Evolutionary conservation across 352 stramenopile species (phyloP).

Genomic region (Globisporangium camurandrum): DNA sequence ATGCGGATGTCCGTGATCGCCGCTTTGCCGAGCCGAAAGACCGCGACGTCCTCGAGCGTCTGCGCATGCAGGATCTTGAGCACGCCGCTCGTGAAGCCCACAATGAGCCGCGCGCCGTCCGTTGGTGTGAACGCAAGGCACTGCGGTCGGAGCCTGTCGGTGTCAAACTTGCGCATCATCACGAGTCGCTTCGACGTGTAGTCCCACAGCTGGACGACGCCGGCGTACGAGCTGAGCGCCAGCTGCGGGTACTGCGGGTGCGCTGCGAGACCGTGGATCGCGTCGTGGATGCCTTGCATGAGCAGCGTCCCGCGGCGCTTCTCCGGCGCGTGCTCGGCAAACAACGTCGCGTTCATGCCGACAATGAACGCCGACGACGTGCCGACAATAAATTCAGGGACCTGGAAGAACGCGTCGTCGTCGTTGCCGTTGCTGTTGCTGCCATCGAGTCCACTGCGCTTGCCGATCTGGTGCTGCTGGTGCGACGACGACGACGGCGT

Average conservation of each 20-base stretch:
- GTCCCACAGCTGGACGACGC: slow-evolving; percentile 89
- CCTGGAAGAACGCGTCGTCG: slow-evolving; percentile 46
- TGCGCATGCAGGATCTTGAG: slow-evolving; percentile 82
- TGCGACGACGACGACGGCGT: too few relatives aligned
- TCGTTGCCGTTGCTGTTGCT: slow-evolving; percentile 5
- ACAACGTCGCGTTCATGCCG: slow-evolving; percentile 64
- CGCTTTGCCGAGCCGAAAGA: slow-evolving; percentile 57
- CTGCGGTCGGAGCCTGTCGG: slow-evolving; percentile 58
- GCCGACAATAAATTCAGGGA: slow-evolving; percentile 89
- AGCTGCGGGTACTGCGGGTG: slow-evolving; percentile 74
- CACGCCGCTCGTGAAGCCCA: slow-evolving; percentile 82
- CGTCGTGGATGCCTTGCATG: slow-evolving; percentile 87
- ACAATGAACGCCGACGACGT: slow-evolving; percentile 86
- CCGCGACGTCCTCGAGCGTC: slow-evolving; percentile 66
- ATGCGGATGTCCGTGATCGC: slow-evolving; percentile 77
- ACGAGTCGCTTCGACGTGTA: slow-evolving; percentile 77
- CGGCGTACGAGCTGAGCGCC: slow-evolving; percentile 73
- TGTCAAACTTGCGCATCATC: slow-evolving; percentile 74
- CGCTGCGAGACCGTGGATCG: slow-evolving; percentile 71
- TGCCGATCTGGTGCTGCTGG: slow-evolving; percentile 1
- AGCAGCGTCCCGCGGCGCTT: slow-evolving; percentile 84
- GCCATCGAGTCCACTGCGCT: neutral
- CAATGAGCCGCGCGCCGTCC: slow-evolving; percentile 70
- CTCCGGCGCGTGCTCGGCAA: slow-evolving; percentile 82
- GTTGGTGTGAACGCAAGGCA: slow-evolving; percentile 76